Evolutionary conservation across 495 filamentous ascomycete genomes (phyloP).

Genomic region (Aspergillus leporis): DNA sequence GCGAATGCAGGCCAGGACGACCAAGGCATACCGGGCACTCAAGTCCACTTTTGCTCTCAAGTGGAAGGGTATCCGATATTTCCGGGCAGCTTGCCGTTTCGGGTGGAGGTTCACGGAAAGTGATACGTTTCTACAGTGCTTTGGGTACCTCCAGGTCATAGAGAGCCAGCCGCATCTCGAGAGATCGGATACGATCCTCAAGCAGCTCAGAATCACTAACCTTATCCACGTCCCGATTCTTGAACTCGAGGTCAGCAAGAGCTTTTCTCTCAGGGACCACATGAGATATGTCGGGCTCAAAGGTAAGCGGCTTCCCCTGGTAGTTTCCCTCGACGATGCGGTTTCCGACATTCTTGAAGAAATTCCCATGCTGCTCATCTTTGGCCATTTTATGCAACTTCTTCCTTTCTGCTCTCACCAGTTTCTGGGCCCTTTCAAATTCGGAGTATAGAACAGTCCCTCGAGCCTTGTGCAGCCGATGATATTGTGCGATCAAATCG

Average conservation of each 20-base stretch:
- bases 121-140: conserved; percentile 14
- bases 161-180: conserved; percentile 24
- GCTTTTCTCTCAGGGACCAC: conserved; percentile 22
- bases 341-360: conserved; percentile 25
- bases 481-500: conserved; percentile 17
- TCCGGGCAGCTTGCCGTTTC: too few relatives aligned
- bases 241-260: conserved; percentile 25
- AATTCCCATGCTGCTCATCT: conserved; percentile 3
- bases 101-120: background rate
- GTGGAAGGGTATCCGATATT: background rate
- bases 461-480: conserved; percentile 14
- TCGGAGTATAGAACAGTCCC: conserved; percentile 7
- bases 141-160: conserved; percentile 18
- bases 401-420: conserved; percentile 16
- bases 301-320: conserved; percentile 14
- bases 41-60: conserved; percentile 15
- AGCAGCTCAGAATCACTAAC: conserved; percentile 21
- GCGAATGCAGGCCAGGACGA: conserved; percentile 4
- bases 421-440: conserved; percentile 14
- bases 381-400: conserved; percentile 14
- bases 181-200: conserved; percentile 24
- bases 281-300: conserved; percentile 11
- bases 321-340: conserved; percentile 23
- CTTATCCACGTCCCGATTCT: conserved; percentile 23
- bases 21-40: conserved; percentile 20